A percentile compares a stretch with the other conserved stretches of the same genome.
phyloP scores from a whole-genome alignment of 768 basidiomycete genomes.

The Pleurotus cornucopiae region DNA sequence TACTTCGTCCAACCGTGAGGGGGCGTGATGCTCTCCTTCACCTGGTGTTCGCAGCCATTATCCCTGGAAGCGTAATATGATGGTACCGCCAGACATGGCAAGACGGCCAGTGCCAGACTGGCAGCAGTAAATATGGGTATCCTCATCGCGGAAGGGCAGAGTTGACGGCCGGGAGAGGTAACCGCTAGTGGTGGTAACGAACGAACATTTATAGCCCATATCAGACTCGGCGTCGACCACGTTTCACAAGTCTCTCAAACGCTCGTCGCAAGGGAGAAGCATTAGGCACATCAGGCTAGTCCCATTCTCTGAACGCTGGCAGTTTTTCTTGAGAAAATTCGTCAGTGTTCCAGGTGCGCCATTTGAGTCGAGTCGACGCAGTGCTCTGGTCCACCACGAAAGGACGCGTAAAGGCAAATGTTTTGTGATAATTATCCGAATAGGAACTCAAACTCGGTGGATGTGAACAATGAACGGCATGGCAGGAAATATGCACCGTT shows the following conservation, averaged over 20 bases:
- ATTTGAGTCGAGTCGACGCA: no score
- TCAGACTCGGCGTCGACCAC: not conserved
- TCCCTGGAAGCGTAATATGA: not conserved
- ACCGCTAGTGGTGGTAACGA: not conserved
- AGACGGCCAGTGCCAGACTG: constrained; percentile 9
- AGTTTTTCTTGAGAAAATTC: no score
- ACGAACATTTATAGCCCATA: constrained; percentile 2
- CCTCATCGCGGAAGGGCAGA: constrained; percentile 2
- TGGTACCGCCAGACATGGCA: constrained; percentile 6
- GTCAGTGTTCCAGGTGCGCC: no score
- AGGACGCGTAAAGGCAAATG: no score
- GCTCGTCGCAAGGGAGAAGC: not conserved
- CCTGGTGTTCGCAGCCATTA: constrained; percentile 12
- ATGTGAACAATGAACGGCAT: no score
- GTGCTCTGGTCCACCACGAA: no score
- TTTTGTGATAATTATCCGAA: no score
- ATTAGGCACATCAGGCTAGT: not conserved
- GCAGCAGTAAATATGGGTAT: constrained; percentile 3
- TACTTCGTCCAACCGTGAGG: constrained; percentile 45
- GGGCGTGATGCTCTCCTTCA: constrained; percentile 47
- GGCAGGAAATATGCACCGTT: no score
- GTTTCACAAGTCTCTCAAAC: constrained; percentile 1
- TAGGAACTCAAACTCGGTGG: no score
- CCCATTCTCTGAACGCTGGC: not conserved
- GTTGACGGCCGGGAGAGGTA: constrained; percentile 2